phyloP scores from a whole-genome alignment of 352 stramenopile species.

The Globisporangium lucens region DNA sequence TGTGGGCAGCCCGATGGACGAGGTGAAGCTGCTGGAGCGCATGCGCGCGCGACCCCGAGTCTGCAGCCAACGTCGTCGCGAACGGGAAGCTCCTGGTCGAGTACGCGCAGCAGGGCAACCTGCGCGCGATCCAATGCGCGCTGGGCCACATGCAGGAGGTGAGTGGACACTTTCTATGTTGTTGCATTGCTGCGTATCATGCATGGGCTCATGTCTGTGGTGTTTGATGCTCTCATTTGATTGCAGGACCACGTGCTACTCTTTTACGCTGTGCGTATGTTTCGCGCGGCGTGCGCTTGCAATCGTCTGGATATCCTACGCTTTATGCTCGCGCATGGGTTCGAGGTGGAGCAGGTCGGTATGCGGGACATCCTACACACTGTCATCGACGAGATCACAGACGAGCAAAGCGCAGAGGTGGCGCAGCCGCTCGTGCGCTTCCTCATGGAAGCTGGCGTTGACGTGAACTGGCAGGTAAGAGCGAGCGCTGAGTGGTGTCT shows the following conservation, averaged over 20 bases:
- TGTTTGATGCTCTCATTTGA: not conserved
- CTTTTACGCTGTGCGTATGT: slow-evolving; percentile 70
- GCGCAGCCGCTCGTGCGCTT: slow-evolving; percentile 57
- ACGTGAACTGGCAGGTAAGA: slow-evolving; percentile 72
- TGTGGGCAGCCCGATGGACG: slow-evolving; percentile 36
- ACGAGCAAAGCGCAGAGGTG: slow-evolving; percentile 29
- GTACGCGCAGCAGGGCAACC: slow-evolving; percentile 38
- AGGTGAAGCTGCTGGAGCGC: slow-evolving; percentile 55
- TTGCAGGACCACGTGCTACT: slow-evolving; percentile 43
- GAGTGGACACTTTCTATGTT: not conserved
- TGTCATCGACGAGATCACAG: slow-evolving; percentile 35
- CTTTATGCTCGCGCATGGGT: slow-evolving; percentile 65
- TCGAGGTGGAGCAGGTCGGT: slow-evolving; percentile 53
- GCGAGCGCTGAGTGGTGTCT: not conserved
- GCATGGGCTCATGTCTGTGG: not conserved
- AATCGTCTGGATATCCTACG: slow-evolving; percentile 53
- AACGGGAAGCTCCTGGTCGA: slow-evolving; percentile 66
- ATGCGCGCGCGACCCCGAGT: slow-evolving; percentile 46
- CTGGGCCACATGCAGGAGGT: slow-evolving; percentile 51
- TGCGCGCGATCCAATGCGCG: slow-evolving; percentile 48
- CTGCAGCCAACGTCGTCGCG: slow-evolving; percentile 48
- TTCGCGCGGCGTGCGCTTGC: slow-evolving; percentile 45
- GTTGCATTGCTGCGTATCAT: not conserved
- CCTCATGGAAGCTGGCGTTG: slow-evolving; percentile 52
- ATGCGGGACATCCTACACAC: slow-evolving; percentile 54